Evolutionary conservation across 495 filamentous ascomycete genomes (phyloP), one percentile per base, ranked within the genome.

Genomic region (Bathelium albidoporum): DNA sequence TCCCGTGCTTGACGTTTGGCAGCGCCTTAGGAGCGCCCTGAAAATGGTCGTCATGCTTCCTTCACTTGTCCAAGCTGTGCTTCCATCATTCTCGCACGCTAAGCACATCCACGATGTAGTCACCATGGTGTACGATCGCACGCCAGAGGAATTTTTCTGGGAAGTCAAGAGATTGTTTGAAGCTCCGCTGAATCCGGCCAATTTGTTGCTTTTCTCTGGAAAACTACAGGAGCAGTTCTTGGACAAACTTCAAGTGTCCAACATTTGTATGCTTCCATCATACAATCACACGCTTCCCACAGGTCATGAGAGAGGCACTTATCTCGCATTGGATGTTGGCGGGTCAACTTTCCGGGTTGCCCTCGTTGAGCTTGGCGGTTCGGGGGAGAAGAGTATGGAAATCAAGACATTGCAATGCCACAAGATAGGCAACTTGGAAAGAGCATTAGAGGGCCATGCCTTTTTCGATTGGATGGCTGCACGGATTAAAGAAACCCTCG

Each of bases 401-500:
- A 82, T 86, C 43, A 67, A 80, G 43, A 73, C 71, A 34, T 79
- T 81, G 43, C 70, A 77, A 26, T 79, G 76, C 16, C 82, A 77
- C 39, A 67, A 71, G 9, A 87, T 88, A 58, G 82, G 84, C 68
- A 77, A 80, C 53, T 62, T 68, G 2, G 76, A 86, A 58, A 81
- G 81, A 63, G 65, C 77, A 29, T 69, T 87, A 63, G 73, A 79
- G 60, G 85, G 83, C 0, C 77, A 76, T 0, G 70, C 70, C 0
- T 87, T 88, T 70, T 88, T 87, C 63, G 85, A 87, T 66, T 88
- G 85, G 85, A 85, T 88, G 78, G 85, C 85, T 3, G 74, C 73
- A 36, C 75, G 78, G 39, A 85, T 88, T 45, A 65, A 69, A 52
- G 79, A 85, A n/a, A 74, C 77, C n/a, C 75, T 87, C 69, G 62